Percentiles rank a stretch among this genome's conserved stretches.
Conservation (phyloP, 441 rosid genomes). For the Populus tomentosa region DNA sequence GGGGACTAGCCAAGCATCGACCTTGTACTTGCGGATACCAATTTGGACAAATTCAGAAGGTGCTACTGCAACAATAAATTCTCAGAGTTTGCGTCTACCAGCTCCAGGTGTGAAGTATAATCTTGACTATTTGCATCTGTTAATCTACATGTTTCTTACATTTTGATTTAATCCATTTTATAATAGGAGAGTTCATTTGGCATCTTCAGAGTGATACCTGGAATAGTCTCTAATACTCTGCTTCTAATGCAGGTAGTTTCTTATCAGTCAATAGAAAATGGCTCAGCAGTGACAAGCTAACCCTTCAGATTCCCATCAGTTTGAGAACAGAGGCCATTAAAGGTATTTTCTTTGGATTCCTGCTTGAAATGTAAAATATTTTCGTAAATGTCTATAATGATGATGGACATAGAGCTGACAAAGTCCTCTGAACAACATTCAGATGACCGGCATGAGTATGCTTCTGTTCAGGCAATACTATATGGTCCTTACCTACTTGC, state of each 20-base stretch:
- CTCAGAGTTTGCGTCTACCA: constrained; percentile 41
- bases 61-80: constrained; percentile 59
- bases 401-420: background rate
- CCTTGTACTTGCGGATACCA: constrained; percentile 74
- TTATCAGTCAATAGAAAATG: constrained; percentile 48
- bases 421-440: constrained; percentile 17
- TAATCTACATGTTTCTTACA: background rate
- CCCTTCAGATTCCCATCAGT: constrained; percentile 57
- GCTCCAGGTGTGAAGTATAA: constrained; percentile 50
- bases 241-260: constrained; percentile 46
- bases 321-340: constrained; percentile 72
- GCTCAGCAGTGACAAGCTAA: constrained; percentile 55
- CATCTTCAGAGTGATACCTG: background rate
- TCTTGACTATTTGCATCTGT: background rate
- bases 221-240: background rate
- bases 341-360: constrained; percentile 40
- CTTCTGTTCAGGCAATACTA: constrained; percentile 73
- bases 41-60: constrained; percentile 52
- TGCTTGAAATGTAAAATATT: background rate
- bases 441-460: constrained; percentile 74
- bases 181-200: background rate
- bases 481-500: constrained; percentile 85
- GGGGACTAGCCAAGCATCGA: constrained; percentile 48
- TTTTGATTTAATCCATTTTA: background rate
- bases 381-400: background rate